Evolutionary conservation across 2,329 filamentous ascomycete species (phyloP).

Genomic region (Colletotrichum graminicola): DNA sequence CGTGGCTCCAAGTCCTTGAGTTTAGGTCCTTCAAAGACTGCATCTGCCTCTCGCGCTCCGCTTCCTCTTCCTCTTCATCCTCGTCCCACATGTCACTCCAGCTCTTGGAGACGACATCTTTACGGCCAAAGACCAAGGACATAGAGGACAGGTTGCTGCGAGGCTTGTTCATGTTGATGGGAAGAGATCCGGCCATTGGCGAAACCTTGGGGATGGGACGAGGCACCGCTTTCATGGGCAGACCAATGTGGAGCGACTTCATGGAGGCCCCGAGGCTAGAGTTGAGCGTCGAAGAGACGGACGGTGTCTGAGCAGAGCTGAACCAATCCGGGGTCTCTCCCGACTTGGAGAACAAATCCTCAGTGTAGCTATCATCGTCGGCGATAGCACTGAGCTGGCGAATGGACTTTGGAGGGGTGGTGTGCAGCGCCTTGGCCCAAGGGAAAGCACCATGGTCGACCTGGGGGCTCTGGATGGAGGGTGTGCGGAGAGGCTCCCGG

Average conservation of each 20-base stretch:
- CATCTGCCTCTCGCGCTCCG: conserved; percentile 72
- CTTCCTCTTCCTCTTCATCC: conserved; percentile 81
- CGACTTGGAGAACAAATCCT: conserved; percentile 88
- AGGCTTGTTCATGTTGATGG: conserved; percentile 84
- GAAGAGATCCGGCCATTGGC: conserved; percentile 76
- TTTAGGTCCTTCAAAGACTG: conserved; percentile 75
- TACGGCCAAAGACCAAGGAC: conserved; percentile 83
- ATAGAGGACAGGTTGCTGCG: conserved; percentile 76
- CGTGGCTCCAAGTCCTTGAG: conserved; percentile 83
- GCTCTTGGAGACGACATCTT: conserved; percentile 91
- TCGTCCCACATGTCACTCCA: conserved; percentile 99
- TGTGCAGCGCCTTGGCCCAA: conserved; percentile 91
- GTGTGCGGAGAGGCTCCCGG: conserved; percentile 94
- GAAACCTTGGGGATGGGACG: conserved; percentile 67
- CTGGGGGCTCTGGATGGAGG: conserved; percentile 90
- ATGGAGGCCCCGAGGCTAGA: conserved; percentile 86
- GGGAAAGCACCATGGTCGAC: conserved; percentile 88
- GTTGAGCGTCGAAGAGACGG: conserved; percentile 85
- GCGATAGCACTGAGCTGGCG: conserved; percentile 91
- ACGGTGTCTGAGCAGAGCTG: conserved; percentile 81
- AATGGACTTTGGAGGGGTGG: conserved; percentile 75
- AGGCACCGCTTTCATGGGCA: conserved; percentile 56
- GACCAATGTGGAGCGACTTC: conserved; percentile 74
- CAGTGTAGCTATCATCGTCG: conserved; percentile 81
- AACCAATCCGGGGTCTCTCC: conserved; percentile 82